These are phyloP conservation scores for Alliaria petiolata DNA, from an alignment of 345 rosid genomes.

Conservation along the genomic window DNA sequence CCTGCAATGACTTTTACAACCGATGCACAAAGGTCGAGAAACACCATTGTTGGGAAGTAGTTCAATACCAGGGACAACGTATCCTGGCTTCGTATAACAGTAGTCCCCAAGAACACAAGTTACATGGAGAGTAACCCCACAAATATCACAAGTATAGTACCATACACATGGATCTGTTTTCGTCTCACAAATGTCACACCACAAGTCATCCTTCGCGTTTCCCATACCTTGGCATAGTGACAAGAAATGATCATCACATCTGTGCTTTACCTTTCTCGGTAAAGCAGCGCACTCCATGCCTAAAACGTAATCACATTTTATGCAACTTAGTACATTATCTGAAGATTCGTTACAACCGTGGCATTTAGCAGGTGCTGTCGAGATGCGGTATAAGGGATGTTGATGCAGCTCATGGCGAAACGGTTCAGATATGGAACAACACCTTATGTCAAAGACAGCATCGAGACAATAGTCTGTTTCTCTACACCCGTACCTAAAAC, in stretches of 20 bases:
- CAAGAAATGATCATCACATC: constrained; percentile 1
- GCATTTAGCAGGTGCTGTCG: not conserved
- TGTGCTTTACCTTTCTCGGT: not conserved
- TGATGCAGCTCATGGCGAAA: constrained; percentile 2
- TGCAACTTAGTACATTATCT: not conserved
- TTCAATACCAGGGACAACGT: no score
- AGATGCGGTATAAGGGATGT: constrained; percentile 2
- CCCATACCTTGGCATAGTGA: no score
- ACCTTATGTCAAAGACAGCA: no score
- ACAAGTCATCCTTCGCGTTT: constrained; percentile 13
- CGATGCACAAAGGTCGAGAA: no score
- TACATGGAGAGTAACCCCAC: not conserved
- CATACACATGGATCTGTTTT: not conserved
- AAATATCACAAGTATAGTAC: not conserved
- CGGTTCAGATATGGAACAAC: no score
- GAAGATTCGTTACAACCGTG: not conserved
- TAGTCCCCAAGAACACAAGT: not conserved
- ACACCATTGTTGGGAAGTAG: no score
- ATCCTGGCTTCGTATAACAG: not conserved
- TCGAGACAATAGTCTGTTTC: no score
- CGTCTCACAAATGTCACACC: constrained; percentile 17
- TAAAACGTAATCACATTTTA: not conserved
- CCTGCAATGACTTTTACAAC: no score
- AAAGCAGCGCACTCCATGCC: not conserved
- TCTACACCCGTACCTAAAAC: no score